A percentile compares a stretch with the other conserved stretches of the same genome.
These are phyloP conservation scores for Fusarium longipes DNA, from an alignment of 2,329 filamentous ascomycete genomes.

Conservation along the genomic window DNA sequence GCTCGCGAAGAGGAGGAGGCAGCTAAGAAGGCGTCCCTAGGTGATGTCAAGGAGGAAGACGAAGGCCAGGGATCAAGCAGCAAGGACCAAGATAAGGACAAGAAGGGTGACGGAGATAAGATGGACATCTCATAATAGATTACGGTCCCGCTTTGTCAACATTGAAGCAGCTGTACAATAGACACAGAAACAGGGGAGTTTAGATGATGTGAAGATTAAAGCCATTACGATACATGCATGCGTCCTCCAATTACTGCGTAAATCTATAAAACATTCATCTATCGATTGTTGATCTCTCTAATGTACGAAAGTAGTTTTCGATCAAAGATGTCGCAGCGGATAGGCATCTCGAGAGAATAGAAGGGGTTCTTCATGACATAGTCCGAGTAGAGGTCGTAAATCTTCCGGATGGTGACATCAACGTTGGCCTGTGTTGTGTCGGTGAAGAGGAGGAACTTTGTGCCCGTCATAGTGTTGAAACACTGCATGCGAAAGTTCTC, in stretches of 20 bases:
- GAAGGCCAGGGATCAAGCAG: conserved; percentile 71
- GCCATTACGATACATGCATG: conserved; percentile 40
- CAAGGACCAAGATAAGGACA: conserved; percentile 73
- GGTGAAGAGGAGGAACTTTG: conserved; percentile 95
- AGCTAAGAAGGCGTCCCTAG: conserved; percentile 79
- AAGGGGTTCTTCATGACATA: conserved; percentile 99
- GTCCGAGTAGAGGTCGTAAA: conserved; percentile 96
- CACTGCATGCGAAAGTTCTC: conserved; percentile 96
- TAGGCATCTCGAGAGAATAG: conserved; percentile 97
- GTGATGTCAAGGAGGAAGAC: conserved; percentile 83
- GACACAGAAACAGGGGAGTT: conserved; percentile 41
- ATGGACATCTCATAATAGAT: conserved; percentile 82
- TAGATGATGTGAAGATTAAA: conserved; percentile 45
- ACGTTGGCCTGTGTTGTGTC: conserved; percentile 89
- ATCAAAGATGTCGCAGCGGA: conserved; percentile 95
- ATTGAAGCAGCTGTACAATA: conserved; percentile 52
- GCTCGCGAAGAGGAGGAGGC: conserved; percentile 79
- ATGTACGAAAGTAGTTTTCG: conserved; percentile 84
- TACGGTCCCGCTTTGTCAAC: conserved; percentile 42
- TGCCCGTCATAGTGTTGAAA: conserved; percentile 93
- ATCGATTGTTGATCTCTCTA: conserved; percentile 74
- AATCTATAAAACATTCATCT: conserved; percentile 32
- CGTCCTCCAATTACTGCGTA: conserved; percentile 22
- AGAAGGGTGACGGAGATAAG: conserved; percentile 78
- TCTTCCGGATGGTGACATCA: conserved; percentile 82